Evolutionary conservation across 2,329 filamentous ascomycete genomes (phyloP), one percentile per base, ranked within the genome.

Genomic region (Akanthomyces dipterigenus): DNA sequence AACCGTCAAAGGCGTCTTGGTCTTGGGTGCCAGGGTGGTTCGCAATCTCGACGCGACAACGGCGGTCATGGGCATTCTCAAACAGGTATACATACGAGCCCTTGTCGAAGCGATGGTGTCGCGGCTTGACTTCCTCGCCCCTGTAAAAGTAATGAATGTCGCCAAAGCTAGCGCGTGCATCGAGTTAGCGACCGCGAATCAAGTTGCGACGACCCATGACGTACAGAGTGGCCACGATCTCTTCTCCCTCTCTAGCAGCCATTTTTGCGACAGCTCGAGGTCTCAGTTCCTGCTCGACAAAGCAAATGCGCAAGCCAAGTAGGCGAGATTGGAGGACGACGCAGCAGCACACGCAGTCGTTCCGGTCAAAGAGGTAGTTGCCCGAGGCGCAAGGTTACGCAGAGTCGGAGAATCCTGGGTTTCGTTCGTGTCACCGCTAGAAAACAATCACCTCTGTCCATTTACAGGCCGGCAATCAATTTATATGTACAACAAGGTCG

Each of bases 71-170:
- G 14, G 88, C 82, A 70, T 90, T 88, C 72, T 92, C 88, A 71
- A 91, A 92, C 6, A 93, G 78, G 70, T 93, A 93, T 62, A 93
- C 82, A 71, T 93, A 93, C 8, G 88, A 92, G 51, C 86, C 83
- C 72, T 89, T 89, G 73, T 91, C 87, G 72, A 93, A 93, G 56
- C 89, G 86, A 73, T 93, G 88, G 72, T 93, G 90, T n/a, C 81
- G 84, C 34, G 89, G 89, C 61, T 82, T 85, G 61, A 81, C 78
- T 6, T 80, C 80, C 2, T 87, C 86, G n/a, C 86, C 81, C 28
- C 83, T 82, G 75, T 92, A 91, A 74, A 86, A 91, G 74, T 92
- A 93, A 72, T 93, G 90, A 59, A 92, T 72, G 69, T 93, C 90
- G 64, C 84, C 88, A 69, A 90, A 92, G 68, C 89, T 93, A 67